Percentiles rank a stretch among this genome's conserved stretches.
These are phyloP conservation scores for Aspergillus fijiensis DNA, from an alignment of 2,329 filamentous ascomycete genomes.

Conservation along the genomic window DNA sequence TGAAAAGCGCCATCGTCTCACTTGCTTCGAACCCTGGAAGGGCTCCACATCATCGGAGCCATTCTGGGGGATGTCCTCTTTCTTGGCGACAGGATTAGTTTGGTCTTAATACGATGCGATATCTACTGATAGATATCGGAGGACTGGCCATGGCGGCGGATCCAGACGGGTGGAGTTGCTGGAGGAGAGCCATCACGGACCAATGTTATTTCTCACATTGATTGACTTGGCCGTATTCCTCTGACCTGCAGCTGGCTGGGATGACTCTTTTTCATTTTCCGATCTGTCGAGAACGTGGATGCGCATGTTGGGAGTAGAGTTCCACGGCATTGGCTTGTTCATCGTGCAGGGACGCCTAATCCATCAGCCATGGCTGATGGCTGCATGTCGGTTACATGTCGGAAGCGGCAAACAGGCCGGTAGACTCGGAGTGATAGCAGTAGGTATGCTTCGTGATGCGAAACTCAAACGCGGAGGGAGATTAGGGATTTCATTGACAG, in stretches of 20 bases:
- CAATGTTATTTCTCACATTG: neutral
- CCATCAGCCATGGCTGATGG: neutral
- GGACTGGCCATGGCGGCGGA: constrained; percentile 9
- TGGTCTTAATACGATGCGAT: constrained; percentile 15
- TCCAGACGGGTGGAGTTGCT: constrained; percentile 1
- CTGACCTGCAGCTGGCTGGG: constrained; percentile 4
- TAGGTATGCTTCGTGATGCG: constrained; percentile 4
- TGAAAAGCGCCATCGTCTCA: constrained; percentile 7
- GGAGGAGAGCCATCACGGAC: constrained; percentile 1
- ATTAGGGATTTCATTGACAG: constrained; percentile 18
- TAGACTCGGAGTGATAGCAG: neutral
- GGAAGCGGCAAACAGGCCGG: neutral
- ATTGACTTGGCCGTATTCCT: neutral
- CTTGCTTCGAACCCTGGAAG: constrained; percentile 7
- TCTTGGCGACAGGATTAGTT: constrained; percentile 23
- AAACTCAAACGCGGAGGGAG: constrained; percentile 5
- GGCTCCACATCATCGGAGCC: constrained; percentile 23
- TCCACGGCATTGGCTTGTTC: neutral
- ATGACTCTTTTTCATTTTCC: neutral
- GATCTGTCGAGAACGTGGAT: constrained; percentile 5
- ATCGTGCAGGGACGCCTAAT: neutral
- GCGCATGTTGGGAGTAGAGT: neutral
- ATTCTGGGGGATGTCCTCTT: constrained; percentile 17
- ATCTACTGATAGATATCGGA: constrained; percentile 7
- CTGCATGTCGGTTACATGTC: neutral